Base-by-base conservation (phyloP, 768 basidiomycete species). In the Phylloporus sp. region DNA sequence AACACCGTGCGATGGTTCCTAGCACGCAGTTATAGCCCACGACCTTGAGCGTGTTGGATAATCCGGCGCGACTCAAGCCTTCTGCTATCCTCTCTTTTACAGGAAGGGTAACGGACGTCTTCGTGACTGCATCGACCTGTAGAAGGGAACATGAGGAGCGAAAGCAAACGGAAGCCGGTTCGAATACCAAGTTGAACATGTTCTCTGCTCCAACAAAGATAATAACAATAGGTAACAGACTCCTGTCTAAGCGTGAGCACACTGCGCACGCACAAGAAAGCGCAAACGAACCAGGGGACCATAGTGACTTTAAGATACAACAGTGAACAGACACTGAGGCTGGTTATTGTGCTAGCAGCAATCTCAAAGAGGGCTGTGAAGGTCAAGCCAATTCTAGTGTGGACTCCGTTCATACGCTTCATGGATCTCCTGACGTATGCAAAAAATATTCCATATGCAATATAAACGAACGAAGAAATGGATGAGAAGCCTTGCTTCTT, bases 181-280 rank as follows among this genome's bases (percentile, higher is more conserved):
- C 31, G 69, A 84, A 56, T 67, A 93, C 93, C 66, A 99, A 75
- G 61, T 86, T 88, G 66, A 93, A 91, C 95, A 98, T 97, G 61
- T 97, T 98, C 72, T 98, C 95, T 3, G 92, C 89, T 3, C 95
- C 95, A 13, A 95, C 88, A 58, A 98, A 95, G 7, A 94, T 82
- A 45, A 99, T 93, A 32, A 97, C 88, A 52, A 97, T 88, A 2
- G 95, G 95, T 46, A 99, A 75, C 36, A 95, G 71, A 64, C 89
- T 86, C 90, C 90, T 91, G 52, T 10, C 45, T 22, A 36, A 48
- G 6, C 18, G 42, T 59, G 24, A 67, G 56, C 42, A 45, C 3
- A 52, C 8, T 32, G 9, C 18, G 26, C 15, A 43, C 22, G 16
- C 23, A 31, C 13, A 34, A 57, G 52, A 45, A 13, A 28, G n/a